phyloP scores from a whole-genome alignment of 192 early-diverging fungal genomes.

The Coemansia javaensis region DNA sequence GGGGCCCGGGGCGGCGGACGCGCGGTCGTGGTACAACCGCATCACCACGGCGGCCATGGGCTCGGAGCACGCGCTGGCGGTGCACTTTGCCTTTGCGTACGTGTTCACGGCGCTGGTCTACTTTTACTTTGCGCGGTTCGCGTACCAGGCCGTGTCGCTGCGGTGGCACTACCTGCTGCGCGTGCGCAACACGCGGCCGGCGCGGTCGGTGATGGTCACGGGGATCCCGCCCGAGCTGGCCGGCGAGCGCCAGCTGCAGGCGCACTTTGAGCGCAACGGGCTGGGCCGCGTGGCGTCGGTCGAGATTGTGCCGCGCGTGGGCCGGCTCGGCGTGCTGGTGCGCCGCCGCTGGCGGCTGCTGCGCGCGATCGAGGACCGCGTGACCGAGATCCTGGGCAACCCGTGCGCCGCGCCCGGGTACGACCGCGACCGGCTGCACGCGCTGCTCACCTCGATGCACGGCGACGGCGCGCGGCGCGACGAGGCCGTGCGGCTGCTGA shows the following conservation, averaged over 20 bases:
- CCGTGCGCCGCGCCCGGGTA: conserved; percentile 60
- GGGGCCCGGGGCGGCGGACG: too few species aligned
- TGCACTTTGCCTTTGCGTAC: conserved; percentile 50
- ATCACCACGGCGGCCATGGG: conserved; percentile 30
- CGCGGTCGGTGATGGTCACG: conserved; percentile 66
- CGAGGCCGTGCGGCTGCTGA: conserved; percentile 11
- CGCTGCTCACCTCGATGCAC: conserved; percentile 8
- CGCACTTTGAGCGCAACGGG: conserved; percentile 55
- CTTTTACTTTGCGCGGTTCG: conserved; percentile 43
- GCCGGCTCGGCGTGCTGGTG: conserved; percentile 54
- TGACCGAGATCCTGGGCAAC: conserved; percentile 61
- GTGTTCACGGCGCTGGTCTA: conserved; percentile 50
- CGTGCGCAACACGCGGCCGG: conserved; percentile 41
- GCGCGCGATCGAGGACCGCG: conserved; percentile 52
- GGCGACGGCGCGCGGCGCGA: background rate
- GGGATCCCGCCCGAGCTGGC: conserved; percentile 60
- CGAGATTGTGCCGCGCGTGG: conserved; percentile 54
- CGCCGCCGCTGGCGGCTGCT: conserved; percentile 55
- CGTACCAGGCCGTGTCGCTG: conserved; percentile 46
- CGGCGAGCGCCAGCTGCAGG: conserved; percentile 46
- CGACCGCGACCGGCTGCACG: conserved; percentile 51
- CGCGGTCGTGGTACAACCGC: conserved; percentile 12
- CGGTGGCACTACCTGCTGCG: conserved; percentile 52
- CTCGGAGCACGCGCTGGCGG: conserved; percentile 30
- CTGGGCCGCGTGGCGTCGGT: conserved; percentile 61